phyloP scores from a whole-genome alignment of 2,329 filamentous ascomycete genomes.

The Colletotrichum orchidophilum region DNA sequence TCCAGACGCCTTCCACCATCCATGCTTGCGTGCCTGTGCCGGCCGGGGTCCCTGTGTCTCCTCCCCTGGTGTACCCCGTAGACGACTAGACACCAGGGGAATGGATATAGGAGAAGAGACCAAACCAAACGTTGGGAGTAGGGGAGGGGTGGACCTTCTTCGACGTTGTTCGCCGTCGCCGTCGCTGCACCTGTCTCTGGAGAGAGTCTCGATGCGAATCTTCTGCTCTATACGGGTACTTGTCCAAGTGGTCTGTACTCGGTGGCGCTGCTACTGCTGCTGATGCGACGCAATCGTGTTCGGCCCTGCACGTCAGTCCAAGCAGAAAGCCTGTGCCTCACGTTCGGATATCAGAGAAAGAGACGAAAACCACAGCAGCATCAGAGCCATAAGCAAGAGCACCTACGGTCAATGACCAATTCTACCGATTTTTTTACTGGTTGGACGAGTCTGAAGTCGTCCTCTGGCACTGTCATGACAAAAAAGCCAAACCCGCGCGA shows the following conservation, averaged over 20 bases:
- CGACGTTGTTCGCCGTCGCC: background rate
- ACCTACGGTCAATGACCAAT: background rate
- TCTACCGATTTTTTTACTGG: background rate
- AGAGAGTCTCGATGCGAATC: background rate
- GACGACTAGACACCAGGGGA: conserved; percentile 15
- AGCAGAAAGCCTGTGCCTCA: conserved; percentile 19
- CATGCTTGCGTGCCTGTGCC: conserved; percentile 9
- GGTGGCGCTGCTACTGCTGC: background rate
- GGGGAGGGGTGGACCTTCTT: conserved; percentile 18
- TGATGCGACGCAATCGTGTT: conserved; percentile 12
- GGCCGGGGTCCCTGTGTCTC: conserved; percentile 15
- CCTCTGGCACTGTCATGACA: conserved; percentile 5
- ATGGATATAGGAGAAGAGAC: background rate
- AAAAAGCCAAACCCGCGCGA: conserved; percentile 13
- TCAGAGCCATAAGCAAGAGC: background rate
- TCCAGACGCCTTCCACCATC: conserved; percentile 21
- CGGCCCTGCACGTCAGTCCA: conserved; percentile 20
- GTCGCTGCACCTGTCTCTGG: background rate
- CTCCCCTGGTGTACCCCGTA: background rate
- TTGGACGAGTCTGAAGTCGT: background rate
- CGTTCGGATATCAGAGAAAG: conserved; percentile 5
- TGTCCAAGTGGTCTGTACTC: background rate
- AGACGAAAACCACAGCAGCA: background rate
- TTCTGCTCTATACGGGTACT: background rate
- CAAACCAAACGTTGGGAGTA: background rate